A percentile compares a stretch with the other conserved stretches of the same genome.
phyloP scores from a whole-genome alignment of 352 stramenopile genomes.

The Globisporangium parvum region DNA sequence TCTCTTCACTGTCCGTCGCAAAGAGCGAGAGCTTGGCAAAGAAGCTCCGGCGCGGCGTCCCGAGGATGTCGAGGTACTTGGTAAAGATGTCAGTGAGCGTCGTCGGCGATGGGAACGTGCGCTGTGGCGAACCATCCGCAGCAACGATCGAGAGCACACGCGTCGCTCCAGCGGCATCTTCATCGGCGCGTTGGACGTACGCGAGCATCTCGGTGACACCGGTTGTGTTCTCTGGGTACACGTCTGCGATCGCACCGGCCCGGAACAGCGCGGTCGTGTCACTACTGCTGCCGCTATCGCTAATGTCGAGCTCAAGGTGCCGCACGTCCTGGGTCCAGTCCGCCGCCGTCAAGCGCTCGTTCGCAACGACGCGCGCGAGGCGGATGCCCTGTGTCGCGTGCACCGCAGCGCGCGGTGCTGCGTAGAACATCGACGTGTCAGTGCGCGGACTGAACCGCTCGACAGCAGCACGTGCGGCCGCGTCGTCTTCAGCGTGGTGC shows the following conservation, averaged over 20 bases:
- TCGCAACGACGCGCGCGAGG: conserved; percentile 47
- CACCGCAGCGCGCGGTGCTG: conserved; percentile 35
- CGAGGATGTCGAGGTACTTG: conserved; percentile 84
- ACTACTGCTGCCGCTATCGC: neutral
- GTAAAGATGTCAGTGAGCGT: conserved; percentile 65
- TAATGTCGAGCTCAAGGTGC: conserved; percentile 68
- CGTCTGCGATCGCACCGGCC: conserved; percentile 62
- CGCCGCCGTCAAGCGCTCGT: conserved; percentile 52
- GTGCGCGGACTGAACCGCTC: conserved; percentile 18
- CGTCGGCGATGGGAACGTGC: conserved; percentile 44
- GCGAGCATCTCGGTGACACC: conserved; percentile 64
- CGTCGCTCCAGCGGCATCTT: conserved; percentile 10
- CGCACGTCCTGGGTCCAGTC: conserved; percentile 82
- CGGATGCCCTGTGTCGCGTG: conserved; percentile 37
- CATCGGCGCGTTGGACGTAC: conserved; percentile 21
- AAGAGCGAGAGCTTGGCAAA: conserved; percentile 86
- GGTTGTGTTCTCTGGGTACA: conserved; percentile 75
- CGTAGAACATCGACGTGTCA: conserved; percentile 52
- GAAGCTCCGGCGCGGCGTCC: conserved; percentile 80
- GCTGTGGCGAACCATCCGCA: conserved; percentile 37
- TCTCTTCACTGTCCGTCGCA: conserved; percentile 78
- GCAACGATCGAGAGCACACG: conserved; percentile 43
- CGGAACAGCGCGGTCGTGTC: conserved; percentile 23
- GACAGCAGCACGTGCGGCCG: conserved; percentile 5
- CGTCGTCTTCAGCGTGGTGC: conserved; percentile 13